Evolutionary conservation across 495 filamentous ascomycete species (phyloP).

Genomic region (Hypoxylon intermedium): DNA sequence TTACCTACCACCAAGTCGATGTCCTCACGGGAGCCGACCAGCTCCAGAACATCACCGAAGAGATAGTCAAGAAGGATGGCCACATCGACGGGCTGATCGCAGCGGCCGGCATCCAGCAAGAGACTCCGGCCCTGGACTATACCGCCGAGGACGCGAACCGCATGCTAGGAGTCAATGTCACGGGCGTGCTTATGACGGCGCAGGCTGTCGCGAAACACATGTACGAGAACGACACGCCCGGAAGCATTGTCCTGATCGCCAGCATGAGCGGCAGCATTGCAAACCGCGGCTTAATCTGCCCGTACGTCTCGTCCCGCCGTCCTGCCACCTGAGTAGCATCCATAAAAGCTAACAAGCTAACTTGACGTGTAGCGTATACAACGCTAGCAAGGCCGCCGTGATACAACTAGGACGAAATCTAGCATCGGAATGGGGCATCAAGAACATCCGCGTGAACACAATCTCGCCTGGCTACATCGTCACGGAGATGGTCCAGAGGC

Average conservation of each 20-base stretch:
- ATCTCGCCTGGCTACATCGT: constrained; percentile 95
- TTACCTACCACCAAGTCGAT: constrained; percentile 83
- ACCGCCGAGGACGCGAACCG: constrained; percentile 65
- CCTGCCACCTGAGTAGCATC: not conserved
- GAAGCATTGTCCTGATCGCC: constrained; percentile 76
- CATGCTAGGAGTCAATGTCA: constrained; percentile 77
- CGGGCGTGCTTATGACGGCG: constrained; percentile 78
- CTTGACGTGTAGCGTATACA: constrained; percentile 86
- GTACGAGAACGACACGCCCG: constrained; percentile 63
- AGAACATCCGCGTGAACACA: constrained; percentile 93
- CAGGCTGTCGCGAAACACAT: constrained; percentile 79
- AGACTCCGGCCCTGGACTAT: constrained; percentile 73
- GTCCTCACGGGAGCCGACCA: constrained; percentile 72
- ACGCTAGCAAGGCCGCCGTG: constrained; percentile 87
- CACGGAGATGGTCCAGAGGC: constrained; percentile 84
- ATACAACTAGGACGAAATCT: constrained; percentile 84
- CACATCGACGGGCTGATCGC: constrained; percentile 81
- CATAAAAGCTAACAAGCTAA: constrained; percentile 54
- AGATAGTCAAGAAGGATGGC: constrained; percentile 73
- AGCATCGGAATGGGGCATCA: constrained; percentile 83
- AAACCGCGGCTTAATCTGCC: constrained; percentile 64
- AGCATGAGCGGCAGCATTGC: constrained; percentile 83
- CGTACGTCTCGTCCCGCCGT: constrained; percentile 48
- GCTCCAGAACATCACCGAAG: constrained; percentile 70
- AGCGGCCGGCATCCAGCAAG: constrained; percentile 81